Conservation (phyloP, 1,284 basidiomycete species). For the Phaffia rhodozyma region DNA sequence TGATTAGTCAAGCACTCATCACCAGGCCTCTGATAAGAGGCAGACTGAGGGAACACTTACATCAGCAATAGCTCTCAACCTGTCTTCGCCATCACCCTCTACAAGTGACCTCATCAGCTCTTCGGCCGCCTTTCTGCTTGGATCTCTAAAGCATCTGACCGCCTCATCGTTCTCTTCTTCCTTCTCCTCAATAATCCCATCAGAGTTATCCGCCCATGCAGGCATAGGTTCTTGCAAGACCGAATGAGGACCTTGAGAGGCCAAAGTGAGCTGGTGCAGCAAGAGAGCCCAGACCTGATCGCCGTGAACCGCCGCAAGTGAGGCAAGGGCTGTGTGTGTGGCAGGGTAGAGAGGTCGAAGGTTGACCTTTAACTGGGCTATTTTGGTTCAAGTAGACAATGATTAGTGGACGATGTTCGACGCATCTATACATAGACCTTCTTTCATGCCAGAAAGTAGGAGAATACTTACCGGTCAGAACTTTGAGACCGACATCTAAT, state of each 20-base stretch:
- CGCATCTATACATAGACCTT: background rate
- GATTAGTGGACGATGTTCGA: background rate
- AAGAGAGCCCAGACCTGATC: slow-evolving; percentile 60
- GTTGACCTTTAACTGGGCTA: slow-evolving; percentile 79
- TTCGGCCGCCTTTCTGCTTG: background rate
- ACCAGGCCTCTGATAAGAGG: background rate
- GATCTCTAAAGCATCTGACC: too few relatives aligned
- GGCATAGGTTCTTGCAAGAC: slow-evolving; percentile 22
- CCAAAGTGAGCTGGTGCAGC: slow-evolving; percentile 49
- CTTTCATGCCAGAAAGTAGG: background rate
- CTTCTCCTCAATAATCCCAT: slow-evolving; percentile 23
- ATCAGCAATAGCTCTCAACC: slow-evolving; percentile 14
- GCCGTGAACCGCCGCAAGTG: slow-evolving; percentile 48
- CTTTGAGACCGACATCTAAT: slow-evolving; percentile 33
- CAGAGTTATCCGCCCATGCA: slow-evolving; percentile 23
- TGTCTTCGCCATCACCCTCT: too few relatives aligned
- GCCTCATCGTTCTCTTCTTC: slow-evolving; percentile 14
- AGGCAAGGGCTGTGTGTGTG: slow-evolving; percentile 55
- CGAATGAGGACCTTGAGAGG: slow-evolving; percentile 21
- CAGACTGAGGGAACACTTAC: slow-evolving; percentile 30
- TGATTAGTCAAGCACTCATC: too few relatives aligned
- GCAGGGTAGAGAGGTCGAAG: slow-evolving; percentile 77
- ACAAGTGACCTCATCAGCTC: slow-evolving; percentile 7
- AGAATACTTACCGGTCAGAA: slow-evolving; percentile 20
- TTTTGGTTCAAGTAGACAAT: slow-evolving; percentile 8